A percentile compares a stretch with the other conserved stretches of the same genome.
These are phyloP conservation scores for Nepenthes alata DNA, from an alignment of 179 eudicot species.

Conservation along the genomic window DNA sequence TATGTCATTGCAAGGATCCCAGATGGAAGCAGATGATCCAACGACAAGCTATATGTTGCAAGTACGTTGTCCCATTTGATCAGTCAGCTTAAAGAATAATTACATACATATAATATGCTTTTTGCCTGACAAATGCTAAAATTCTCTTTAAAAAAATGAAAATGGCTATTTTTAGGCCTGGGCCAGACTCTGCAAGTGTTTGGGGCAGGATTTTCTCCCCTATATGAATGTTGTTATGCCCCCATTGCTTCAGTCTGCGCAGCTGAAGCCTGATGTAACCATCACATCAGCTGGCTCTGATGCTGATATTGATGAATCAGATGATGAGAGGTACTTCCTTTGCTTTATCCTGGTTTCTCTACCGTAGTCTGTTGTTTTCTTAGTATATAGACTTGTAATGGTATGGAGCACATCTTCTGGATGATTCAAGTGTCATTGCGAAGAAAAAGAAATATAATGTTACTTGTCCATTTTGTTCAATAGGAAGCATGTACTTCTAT, in stretches of 20 bases:
- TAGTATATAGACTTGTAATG: no score
- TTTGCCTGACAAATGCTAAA: neutral
- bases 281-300: conserved; percentile 10
- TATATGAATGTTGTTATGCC: conserved; percentile 18
- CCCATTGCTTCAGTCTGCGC: conserved; percentile 18
- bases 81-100: neutral
- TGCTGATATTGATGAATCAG: conserved; percentile 14
- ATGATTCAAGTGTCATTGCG: no score
- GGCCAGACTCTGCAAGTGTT: conserved; percentile 19
- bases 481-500: no score
- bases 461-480: neutral
- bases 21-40: conserved; percentile 16
- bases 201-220: conserved; percentile 18
- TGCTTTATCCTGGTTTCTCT: neutral
- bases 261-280: conserved; percentile 13
- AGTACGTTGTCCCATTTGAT: conserved; percentile 2
- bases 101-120: neutral
- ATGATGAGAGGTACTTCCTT: conserved; percentile 17
- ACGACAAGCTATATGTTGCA: conserved; percentile 13
- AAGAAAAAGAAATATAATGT: neutral
- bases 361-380: neutral
- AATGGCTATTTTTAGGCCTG: conserved; percentile 8
- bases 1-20: conserved; percentile 11
- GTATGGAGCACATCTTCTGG: no score
- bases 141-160: neutral